Base-by-base conservation (phyloP, 805 yeast species). In the Kodamaea restingae region DNA sequence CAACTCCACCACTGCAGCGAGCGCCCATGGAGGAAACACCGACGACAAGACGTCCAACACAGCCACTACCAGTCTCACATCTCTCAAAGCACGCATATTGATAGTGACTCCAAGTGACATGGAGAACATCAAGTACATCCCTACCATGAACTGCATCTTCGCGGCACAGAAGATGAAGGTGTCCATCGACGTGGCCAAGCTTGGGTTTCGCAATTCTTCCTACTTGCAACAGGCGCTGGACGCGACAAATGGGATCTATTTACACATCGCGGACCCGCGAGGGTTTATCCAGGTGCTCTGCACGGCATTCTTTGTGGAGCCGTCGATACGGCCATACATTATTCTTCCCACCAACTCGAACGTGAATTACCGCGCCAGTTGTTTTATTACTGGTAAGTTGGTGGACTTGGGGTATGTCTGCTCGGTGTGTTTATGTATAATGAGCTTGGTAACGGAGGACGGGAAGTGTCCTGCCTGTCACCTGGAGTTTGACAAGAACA, bases 391-490 rank as follows among this genome's bases (percentile, higher is more conserved):
- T 0, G 90, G 91, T n/a, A 77, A 80, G 50, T 82, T 90, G 3
- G 91, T 93, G 8, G 97, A 93, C 49, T 75, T 91, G 30, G 99
- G 98, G 0, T 90, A 77, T 51, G 97, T 93, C 4, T 93, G 99
- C 60, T 82, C 95, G 15, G 96, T 93, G 18, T 93, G 99, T 57
- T 65, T 91, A 14, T 90, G 97, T 55, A 85, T 69, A 12, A 64
- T 83, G 60, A 83, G 91, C 48, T 50, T 73, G 25, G 72, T 84
- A 2, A 96, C 97, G 1, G 73, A 70, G 0, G 69, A 70, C 31
- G 76, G 75, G 33, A 67, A 60, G 43, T 93, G 98, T 56, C 96
- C 97, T 0, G 86, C 93, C 6, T 91, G 98, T 60, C 84, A 75
- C 42, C 81, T 95, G 4, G 67, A 67, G 36, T 91, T 86, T 57